Evolutionary conservation across 768 basidiomycete genomes (phyloP).

Genomic region (Leccinum aurantiacum): DNA sequence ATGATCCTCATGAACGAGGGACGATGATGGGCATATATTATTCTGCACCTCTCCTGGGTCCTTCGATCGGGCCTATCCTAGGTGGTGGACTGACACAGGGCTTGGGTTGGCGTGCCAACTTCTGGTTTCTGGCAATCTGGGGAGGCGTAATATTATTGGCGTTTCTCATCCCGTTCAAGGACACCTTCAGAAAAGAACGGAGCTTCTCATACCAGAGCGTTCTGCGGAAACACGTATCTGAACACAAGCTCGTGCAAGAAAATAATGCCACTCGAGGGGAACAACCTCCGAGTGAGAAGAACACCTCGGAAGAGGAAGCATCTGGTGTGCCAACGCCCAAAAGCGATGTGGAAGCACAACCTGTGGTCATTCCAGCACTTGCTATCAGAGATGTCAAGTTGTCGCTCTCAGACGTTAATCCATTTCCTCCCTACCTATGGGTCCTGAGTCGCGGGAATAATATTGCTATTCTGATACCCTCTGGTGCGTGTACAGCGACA

Average conservation of each 20-base stretch:
- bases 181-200: conserved; percentile 83
- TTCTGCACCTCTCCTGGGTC: conserved; percentile 75
- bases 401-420: conserved; percentile 70
- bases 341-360: conserved; percentile 27
- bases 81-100: conserved; percentile 69
- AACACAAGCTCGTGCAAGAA: conserved; percentile 16
- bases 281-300: conserved; percentile 11
- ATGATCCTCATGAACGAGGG: conserved; percentile 72
- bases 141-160: conserved; percentile 52
- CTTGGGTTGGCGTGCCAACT: conserved; percentile 78
- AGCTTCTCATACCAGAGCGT: conserved; percentile 77
- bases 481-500: conserved; percentile 26
- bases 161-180: conserved; percentile 73
- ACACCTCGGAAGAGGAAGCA: neutral
- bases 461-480: conserved; percentile 48
- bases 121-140: conserved; percentile 79
- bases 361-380: conserved; percentile 9
- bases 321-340: conserved; percentile 7
- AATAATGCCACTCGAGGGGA: conserved; percentile 12
- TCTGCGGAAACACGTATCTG: conserved; percentile 43
- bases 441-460: conserved; percentile 69
- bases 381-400: conserved; percentile 46
- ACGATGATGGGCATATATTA: conserved; percentile 83
- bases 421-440: conserved; percentile 58
- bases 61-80: conserved; percentile 64